These are phyloP conservation scores for Paraglomus brasilianum DNA, from an alignment of 192 early-diverging fungal species.

Conservation along the genomic window DNA sequence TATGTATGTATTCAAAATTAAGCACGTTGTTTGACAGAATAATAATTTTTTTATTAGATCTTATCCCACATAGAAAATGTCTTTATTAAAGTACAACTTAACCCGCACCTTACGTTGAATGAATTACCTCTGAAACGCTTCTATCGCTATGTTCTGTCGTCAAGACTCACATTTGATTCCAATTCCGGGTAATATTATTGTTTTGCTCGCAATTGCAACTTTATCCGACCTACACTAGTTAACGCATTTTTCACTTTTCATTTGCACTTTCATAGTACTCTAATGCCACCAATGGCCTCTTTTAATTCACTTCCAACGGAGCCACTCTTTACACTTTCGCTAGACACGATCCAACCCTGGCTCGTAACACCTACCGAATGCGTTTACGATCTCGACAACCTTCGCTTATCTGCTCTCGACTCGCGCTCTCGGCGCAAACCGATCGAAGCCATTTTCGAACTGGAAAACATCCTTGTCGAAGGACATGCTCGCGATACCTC, in stretches of 20 bases:
- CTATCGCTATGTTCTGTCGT: slow-evolving; percentile 82
- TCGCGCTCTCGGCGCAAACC: slow-evolving; percentile 36
- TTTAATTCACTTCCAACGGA: slow-evolving; percentile 77
- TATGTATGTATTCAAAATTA: not conserved
- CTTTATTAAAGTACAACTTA: slow-evolving; percentile 67
- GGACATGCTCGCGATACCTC: slow-evolving; percentile 79
- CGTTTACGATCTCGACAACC: slow-evolving; percentile 91
- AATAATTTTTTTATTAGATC: slow-evolving; percentile 30
- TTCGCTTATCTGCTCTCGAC: slow-evolving; percentile 61
- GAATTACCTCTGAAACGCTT: slow-evolving; percentile 84
- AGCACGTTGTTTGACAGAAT: slow-evolving; percentile 5
- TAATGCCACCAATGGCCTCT: slow-evolving; percentile 52
- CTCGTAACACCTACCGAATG: slow-evolving; percentile 79
- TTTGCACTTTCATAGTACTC: not conserved
- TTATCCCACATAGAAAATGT: slow-evolving; percentile 63
- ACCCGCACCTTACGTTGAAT: slow-evolving; percentile 51
- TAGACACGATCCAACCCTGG: slow-evolving; percentile 90
- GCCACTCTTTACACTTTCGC: slow-evolving; percentile 80
- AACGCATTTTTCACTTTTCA: not conserved
- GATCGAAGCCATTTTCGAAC: slow-evolving; percentile 73
- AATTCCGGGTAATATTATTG: slow-evolving; percentile 36
- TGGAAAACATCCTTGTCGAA: slow-evolving; percentile 87
- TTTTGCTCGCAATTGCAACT: not conserved
- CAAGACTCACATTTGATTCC: slow-evolving; percentile 62
- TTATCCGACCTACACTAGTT: not conserved